These are phyloP conservation scores for Diatrype stigma DNA, from an alignment of 2,329 filamentous ascomycete genomes.

Conservation along the genomic window DNA sequence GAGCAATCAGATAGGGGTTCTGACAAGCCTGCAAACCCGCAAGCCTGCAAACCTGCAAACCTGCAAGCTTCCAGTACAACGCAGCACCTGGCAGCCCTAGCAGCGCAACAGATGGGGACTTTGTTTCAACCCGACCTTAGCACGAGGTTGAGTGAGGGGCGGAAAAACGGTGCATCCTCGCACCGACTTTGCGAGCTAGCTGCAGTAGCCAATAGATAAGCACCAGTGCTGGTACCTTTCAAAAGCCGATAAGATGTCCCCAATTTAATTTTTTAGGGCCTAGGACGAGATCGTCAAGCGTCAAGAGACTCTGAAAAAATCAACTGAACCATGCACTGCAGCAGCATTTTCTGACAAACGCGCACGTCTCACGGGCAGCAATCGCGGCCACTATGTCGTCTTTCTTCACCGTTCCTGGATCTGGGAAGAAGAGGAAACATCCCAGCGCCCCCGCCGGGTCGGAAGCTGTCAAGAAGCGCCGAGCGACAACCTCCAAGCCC, in stretches of 20 bases:
- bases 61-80: too few species aligned
- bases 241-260: background rate
- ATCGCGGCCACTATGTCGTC: constrained; percentile 61
- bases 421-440: constrained; percentile 88
- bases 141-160: background rate
- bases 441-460: constrained; percentile 35
- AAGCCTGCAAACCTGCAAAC: too few species aligned
- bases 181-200: background rate
- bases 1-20: too few species aligned
- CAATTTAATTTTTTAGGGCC: background rate
- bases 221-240: background rate
- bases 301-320: background rate
- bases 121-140: background rate
- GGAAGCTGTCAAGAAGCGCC: constrained; percentile 56
- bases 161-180: constrained; percentile 1
- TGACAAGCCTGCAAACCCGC: too few species aligned
- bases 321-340: background rate
- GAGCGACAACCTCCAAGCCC: constrained; percentile 40
- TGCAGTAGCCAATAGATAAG: background rate
- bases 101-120: too few species aligned
- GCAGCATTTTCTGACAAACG: background rate
- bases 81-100: too few species aligned
- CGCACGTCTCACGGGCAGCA: background rate
- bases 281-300: background rate
- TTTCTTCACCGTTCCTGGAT: constrained; percentile 87